phyloP scores from a whole-genome alignment of 768 basidiomycete species.

The Gymnopilus junonius region DNA sequence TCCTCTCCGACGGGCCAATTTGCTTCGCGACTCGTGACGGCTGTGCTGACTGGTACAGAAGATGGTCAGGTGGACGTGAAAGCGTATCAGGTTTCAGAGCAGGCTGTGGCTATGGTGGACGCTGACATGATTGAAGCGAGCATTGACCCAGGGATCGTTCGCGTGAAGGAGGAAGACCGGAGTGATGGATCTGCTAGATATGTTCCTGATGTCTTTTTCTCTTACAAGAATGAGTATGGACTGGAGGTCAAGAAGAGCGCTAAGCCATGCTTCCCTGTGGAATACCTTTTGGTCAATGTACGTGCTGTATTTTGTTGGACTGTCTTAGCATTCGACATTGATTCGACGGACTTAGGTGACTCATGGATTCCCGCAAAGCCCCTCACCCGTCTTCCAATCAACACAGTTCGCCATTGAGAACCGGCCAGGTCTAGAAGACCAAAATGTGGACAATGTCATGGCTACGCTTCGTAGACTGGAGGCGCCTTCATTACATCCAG shows the following conservation, averaged over 20 bases:
- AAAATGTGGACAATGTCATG: slow-evolving; percentile 73
- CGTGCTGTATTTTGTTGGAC: slow-evolving; percentile 11
- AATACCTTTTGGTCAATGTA: slow-evolving; percentile 96
- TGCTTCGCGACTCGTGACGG: slow-evolving; percentile 92
- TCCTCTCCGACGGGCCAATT: slow-evolving; percentile 86
- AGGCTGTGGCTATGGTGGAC: slow-evolving; percentile 95
- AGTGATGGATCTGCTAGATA: slow-evolving; percentile 77
- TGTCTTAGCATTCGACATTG: neutral
- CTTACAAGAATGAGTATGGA: slow-evolving; percentile 97
- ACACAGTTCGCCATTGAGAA: slow-evolving; percentile 86
- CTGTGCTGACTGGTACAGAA: slow-evolving; percentile 88
- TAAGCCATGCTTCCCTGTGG: slow-evolving; percentile 97
- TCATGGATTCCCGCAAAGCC: slow-evolving; percentile 91
- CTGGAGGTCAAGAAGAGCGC: slow-evolving; percentile 98
- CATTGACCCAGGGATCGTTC: slow-evolving; percentile 90
- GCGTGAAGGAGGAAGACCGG: slow-evolving; percentile 91
- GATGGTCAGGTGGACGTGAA: slow-evolving; percentile 91
- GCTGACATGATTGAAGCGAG: slow-evolving; percentile 99
- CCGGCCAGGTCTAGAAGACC: slow-evolving; percentile 84
- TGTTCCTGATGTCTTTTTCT: slow-evolving; percentile 97
- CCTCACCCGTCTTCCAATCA: slow-evolving; percentile 81
- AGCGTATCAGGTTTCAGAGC: slow-evolving; percentile 96
- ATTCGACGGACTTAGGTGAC: slow-evolving; percentile 66
- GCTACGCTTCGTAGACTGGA: slow-evolving; percentile 57
- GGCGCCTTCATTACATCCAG: slow-evolving; percentile 58